Conservation (phyloP, 495 filamentous ascomycete genomes). For the Penicillium longicatenatum region DNA sequence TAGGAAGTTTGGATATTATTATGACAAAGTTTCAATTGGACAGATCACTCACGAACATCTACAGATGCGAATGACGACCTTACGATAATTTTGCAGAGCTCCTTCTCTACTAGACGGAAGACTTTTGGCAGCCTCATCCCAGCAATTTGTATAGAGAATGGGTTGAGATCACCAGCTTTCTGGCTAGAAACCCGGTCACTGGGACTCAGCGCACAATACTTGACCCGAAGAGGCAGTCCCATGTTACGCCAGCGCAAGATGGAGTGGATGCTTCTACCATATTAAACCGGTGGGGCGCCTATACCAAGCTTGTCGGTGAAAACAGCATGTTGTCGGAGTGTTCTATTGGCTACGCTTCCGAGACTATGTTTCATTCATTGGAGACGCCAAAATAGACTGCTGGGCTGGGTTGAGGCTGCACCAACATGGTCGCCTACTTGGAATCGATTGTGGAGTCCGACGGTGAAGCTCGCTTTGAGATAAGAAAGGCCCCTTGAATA, state of each 20-base stretch:
- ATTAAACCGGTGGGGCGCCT: conserved; percentile 25
- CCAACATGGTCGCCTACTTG: conserved; percentile 16
- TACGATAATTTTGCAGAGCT: too few species aligned
- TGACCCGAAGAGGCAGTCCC: conserved; percentile 31
- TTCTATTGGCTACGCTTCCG: conserved; percentile 50
- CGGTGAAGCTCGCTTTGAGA: conserved; percentile 45
- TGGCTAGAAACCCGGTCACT: conserved; percentile 1
- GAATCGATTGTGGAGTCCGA: conserved; percentile 1
- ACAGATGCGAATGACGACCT: too few species aligned
- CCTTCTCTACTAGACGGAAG: too few species aligned
- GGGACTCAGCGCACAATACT: not conserved
- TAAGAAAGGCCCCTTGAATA: not conserved
- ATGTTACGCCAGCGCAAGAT: conserved; percentile 29
- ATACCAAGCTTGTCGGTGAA: conserved; percentile 69
- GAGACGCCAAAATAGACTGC: not conserved
- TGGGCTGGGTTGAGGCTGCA: conserved; percentile 1
- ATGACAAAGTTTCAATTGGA: too few species aligned
- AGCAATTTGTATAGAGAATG: conserved; percentile 54
- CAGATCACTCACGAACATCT: too few species aligned
- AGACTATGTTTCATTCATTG: not conserved
- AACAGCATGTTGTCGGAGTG: conserved; percentile 67
- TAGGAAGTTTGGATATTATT: too few species aligned
- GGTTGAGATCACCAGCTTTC: not conserved
- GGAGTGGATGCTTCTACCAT: conserved; percentile 28
- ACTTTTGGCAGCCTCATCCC: conserved; percentile 64